A percentile compares a stretch with the other conserved stretches of the same genome.
phyloP scores from a whole-genome alignment of 352 stramenopile species.

The Aphanomyces euteiches region DNA sequence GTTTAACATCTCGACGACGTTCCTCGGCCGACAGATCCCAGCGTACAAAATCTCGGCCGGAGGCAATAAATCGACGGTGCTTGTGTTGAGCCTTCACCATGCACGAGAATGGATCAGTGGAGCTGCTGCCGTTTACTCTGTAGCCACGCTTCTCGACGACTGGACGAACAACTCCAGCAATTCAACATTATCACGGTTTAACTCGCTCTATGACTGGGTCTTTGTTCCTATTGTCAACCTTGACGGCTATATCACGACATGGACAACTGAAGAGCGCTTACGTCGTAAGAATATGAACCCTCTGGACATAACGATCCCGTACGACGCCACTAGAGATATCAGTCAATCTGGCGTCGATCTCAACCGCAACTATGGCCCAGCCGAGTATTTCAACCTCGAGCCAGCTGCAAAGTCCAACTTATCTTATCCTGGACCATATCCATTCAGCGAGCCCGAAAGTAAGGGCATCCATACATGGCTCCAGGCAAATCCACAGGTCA shows the following conservation, averaged over 20 bases:
- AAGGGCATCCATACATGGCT: slow-evolving; percentile 37
- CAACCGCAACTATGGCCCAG: slow-evolving; percentile 41
- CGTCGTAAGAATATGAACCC: slow-evolving; percentile 40
- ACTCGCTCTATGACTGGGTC: slow-evolving; percentile 34
- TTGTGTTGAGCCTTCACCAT: slow-evolving; percentile 38
- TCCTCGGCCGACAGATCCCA: slow-evolving; percentile 31
- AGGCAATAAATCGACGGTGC: slow-evolving; percentile 25
- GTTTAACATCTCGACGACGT: slow-evolving; percentile 30
- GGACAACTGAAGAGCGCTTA: slow-evolving; percentile 31
- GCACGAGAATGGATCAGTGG: slow-evolving; percentile 40
- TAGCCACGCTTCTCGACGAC: slow-evolving; percentile 35
- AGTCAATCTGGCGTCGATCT: slow-evolving; percentile 35
- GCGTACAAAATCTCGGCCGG: slow-evolving; percentile 35
- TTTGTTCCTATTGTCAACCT: slow-evolving; percentile 42
- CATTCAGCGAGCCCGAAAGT: slow-evolving; percentile 38
- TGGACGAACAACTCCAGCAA: not conserved
- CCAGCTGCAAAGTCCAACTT: slow-evolving; percentile 28
- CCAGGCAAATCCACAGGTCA: slow-evolving; percentile 34
- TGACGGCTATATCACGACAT: slow-evolving; percentile 38
- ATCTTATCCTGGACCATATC: slow-evolving; percentile 35
- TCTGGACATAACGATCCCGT: slow-evolving; percentile 23
- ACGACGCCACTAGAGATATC: not conserved
- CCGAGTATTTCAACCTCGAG: slow-evolving; percentile 32
- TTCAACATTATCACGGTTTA: not conserved
- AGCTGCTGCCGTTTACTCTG: slow-evolving; percentile 35